Conservation (phyloP, 495 filamentous ascomycete species). For the Tuber microsphaerosporum region DNA sequence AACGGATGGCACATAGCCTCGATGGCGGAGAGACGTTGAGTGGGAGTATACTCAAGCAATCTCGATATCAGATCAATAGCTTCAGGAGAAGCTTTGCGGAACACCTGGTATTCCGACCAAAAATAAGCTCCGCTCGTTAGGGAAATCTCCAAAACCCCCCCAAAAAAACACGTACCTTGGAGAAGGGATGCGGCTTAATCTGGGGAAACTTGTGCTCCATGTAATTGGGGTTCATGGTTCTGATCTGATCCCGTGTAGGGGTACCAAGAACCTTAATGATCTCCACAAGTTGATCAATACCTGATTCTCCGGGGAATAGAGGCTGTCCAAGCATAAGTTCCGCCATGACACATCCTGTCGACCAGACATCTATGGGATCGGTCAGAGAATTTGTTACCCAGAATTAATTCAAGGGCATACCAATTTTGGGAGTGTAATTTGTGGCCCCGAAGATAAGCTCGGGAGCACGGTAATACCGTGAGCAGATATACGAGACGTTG, state of each 20-base stretch:
- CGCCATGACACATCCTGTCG: slow-evolving; percentile 97
- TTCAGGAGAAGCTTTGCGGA: slow-evolving; percentile 84
- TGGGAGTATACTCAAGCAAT: slow-evolving; percentile 92
- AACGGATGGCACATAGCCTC: slow-evolving; percentile 98
- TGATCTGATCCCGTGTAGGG: slow-evolving; percentile 95
- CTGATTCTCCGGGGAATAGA: slow-evolving; percentile 96
- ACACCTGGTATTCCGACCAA: slow-evolving; percentile 57
- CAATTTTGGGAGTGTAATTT: slow-evolving; percentile 99
- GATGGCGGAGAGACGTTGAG: slow-evolving; percentile 84
- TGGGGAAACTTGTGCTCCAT: slow-evolving; percentile 99
- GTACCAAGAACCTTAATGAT: slow-evolving; percentile 99
- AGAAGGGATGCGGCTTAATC: slow-evolving; percentile 98
- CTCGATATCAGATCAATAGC: slow-evolving; percentile 93
- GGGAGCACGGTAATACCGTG: slow-evolving; percentile 94
- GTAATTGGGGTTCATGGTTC: slow-evolving; percentile 99
- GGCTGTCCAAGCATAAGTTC: slow-evolving; percentile 98
- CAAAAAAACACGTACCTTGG: slow-evolving; percentile 56
- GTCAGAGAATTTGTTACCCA: slow-evolving; percentile 27
- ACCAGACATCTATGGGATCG: slow-evolving; percentile 77
- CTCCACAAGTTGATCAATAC: slow-evolving; percentile 96
- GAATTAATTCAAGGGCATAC: slow-evolving; percentile 51
- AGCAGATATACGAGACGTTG: slow-evolving; percentile 99
- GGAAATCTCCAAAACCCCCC: background rate
- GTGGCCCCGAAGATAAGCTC: slow-evolving; percentile 98
- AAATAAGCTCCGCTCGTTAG: slow-evolving; percentile 29